phyloP scores from a whole-genome alignment of 2,329 filamentous ascomycete species.

The Elsinoe arachidis region DNA sequence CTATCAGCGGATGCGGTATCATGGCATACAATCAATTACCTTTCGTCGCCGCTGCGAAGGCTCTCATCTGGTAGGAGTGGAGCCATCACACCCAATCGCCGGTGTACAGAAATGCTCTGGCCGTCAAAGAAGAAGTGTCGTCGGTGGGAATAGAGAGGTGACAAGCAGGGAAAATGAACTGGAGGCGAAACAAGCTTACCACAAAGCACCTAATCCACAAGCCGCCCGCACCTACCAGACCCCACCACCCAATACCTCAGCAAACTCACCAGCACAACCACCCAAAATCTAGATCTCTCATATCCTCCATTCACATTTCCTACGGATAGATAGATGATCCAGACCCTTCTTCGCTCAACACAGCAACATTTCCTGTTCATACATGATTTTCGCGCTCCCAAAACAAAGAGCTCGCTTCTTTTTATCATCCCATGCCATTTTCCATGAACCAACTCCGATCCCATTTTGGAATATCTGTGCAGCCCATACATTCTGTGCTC shows the following conservation, averaged over 20 bases:
- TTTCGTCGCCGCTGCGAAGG: too few species aligned
- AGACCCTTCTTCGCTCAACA: neutral
- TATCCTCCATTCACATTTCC: slow-evolving; percentile 5
- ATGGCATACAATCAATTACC: too few species aligned
- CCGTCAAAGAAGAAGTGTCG: too few species aligned
- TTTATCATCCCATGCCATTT: neutral
- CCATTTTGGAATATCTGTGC: slow-evolving; percentile 32
- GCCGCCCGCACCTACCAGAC: neutral
- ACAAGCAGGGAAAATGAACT: too few species aligned
- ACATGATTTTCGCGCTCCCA: neutral
- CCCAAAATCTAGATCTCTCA: neutral
- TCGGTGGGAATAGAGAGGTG: too few species aligned
- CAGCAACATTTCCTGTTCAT: neutral
- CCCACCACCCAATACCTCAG: neutral
- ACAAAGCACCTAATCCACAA: too few species aligned
- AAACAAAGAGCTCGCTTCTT: neutral
- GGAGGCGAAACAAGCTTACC: too few species aligned
- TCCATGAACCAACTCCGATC: slow-evolving; percentile 23
- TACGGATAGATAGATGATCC: slow-evolving; percentile 7
- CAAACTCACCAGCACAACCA: neutral
- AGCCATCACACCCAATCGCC: too few species aligned
- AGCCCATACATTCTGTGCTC: slow-evolving; percentile 16
- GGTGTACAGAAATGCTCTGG: too few species aligned
- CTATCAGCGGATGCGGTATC: too few species aligned
- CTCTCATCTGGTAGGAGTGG: too few species aligned